phyloP scores from a whole-genome alignment of 192 early-diverging fungal species.

The Rhizophagus prolifer region DNA sequence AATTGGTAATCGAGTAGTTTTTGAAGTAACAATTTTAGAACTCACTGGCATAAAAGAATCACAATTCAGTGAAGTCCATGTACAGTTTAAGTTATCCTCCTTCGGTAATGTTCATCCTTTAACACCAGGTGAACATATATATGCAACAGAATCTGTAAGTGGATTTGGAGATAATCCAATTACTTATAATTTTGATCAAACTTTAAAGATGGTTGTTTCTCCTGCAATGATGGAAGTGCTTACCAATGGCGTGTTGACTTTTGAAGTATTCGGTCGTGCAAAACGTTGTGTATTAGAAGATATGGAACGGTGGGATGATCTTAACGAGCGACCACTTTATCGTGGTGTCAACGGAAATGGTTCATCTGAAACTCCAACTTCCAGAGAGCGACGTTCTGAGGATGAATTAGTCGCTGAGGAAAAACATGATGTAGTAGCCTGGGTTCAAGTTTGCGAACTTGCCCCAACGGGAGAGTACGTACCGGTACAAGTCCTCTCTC shows the following conservation, averaged over 20 bases:
- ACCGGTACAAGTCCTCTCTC: conserved; percentile 53
- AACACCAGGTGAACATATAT: conserved; percentile 50
- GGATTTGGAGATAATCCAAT: conserved; percentile 54
- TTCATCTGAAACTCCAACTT: conserved; percentile 1
- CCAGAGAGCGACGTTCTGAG: conserved; percentile 45
- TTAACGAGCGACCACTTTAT: conserved; percentile 41
- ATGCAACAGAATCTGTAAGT: conserved; percentile 56
- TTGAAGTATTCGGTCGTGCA: conserved; percentile 57
- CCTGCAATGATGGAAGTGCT: conserved; percentile 44
- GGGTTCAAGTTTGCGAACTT: conserved; percentile 68
- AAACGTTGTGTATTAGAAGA: conserved; percentile 35
- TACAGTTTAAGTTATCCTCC: conserved; percentile 67
- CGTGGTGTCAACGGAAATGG: conserved; percentile 44
- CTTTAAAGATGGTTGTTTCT: conserved; percentile 44
- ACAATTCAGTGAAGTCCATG: conserved; percentile 67
- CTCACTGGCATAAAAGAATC: conserved; percentile 58
- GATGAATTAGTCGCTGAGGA: conserved; percentile 65
- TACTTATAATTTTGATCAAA: conserved; percentile 53
- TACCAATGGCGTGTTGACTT: conserved; percentile 37
- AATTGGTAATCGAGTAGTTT: conserved; percentile 53
- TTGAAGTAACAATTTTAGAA: conserved; percentile 63
- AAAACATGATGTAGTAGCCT: conserved; percentile 65
- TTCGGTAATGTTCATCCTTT: conserved; percentile 51
- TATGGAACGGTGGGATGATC: conserved; percentile 55
- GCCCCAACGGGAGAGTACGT: conserved; percentile 60